Evolutionary conservation across 768 basidiomycete genomes (phyloP).

Genomic region (Hygrophoropsis aurantiaca): DNA sequence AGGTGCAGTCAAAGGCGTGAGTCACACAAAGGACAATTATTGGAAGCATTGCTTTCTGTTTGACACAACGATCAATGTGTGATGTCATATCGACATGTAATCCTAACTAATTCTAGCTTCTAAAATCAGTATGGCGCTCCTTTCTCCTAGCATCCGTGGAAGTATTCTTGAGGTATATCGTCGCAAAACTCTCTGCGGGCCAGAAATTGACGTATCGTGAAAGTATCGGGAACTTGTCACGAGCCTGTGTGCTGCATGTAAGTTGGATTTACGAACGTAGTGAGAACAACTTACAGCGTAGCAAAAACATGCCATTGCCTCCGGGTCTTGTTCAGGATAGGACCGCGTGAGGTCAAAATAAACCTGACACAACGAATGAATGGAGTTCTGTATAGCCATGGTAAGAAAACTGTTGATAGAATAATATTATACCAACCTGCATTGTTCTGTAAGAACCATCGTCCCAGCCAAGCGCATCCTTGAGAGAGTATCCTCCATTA

Average conservation of each 20-base stretch:
- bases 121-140: no score
- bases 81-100: no score
- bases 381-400: background rate
- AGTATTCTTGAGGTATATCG: no score
- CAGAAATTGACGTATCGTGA: background rate
- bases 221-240: background rate
- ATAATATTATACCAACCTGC: background rate
- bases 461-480: background rate
- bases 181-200: background rate
- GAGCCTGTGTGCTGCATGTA: slow-evolving; percentile 1
- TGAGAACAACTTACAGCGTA: background rate
- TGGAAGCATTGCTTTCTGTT: no score
- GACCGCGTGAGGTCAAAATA: background rate
- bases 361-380: background rate
- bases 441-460: background rate
- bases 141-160: no score
- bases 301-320: background rate
- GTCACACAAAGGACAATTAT: no score
- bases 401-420: background rate
- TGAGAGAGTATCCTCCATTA: background rate
- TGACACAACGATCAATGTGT: no score
- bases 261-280: background rate
- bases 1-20: no score
- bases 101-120: no score
- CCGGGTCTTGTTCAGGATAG: background rate